Evolutionary conservation across 306 rosid species (phyloP), one percentile per base, ranked within the genome.

Genomic region (Medicago arabica): DNA sequence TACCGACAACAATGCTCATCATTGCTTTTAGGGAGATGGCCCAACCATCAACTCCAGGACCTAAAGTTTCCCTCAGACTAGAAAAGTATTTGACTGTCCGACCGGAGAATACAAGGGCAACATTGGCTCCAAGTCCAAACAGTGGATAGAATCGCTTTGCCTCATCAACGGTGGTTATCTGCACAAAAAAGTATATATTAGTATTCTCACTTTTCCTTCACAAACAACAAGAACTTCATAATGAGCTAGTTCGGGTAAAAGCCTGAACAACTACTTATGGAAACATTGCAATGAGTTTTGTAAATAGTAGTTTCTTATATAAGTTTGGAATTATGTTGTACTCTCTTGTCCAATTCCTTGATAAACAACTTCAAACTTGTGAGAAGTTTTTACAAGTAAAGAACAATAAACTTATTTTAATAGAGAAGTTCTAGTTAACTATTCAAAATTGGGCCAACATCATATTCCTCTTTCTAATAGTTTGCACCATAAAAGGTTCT

Each of bases 41-140:
- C 99, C 99, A 96, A 17, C 99, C 99, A 88, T 96, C 99, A 72
- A 96, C 97, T 67, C 99, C 99, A 63, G 99, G 99, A 65, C 97
- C 99, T 81, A 96, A 87, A 71, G 72, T 75, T 40, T 77, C 18
- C 86, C 99, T 89, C 87, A 96, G 6, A 71, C 89, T 83, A 47
- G 99, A 96, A 85, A 96, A 96, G 84, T 96, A 92, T 74, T 96
- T 96, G 83, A 96, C 99, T 0, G 99, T 96, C 73, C 99, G 65
- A 28, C 99, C 99, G 1, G 99, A 96, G 86, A 96, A 96, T 67
- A 96, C 82, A 39, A 96, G 97, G 2, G 99, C 99, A 34, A 96
- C 86, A 76, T 96, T 96, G 43, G 99, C 99, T 77, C 99, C 99
- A 21, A 96, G 91, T 44, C 99, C 99, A 58, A 96, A 96, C 58